Conservation (phyloP, 2,329 filamentous ascomycete genomes). For the Apiospora hydei region DNA sequence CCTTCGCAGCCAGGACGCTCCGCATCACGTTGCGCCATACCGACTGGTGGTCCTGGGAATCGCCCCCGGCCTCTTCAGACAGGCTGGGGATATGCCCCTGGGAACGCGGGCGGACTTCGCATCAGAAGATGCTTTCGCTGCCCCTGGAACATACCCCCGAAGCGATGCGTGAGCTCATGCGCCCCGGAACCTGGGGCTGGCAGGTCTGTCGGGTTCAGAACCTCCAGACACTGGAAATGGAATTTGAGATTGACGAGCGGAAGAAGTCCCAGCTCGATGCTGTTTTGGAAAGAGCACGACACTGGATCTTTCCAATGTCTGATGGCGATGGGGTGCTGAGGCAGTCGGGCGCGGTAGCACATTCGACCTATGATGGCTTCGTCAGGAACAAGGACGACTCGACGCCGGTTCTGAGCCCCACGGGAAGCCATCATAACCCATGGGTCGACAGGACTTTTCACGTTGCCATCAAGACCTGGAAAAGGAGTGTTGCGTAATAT, state of each 20-base stretch:
- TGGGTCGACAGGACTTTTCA: slow-evolving; percentile 11
- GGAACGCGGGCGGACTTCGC: slow-evolving; percentile 20
- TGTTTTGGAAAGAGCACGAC: slow-evolving; percentile 23
- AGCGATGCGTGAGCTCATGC: slow-evolving; percentile 17
- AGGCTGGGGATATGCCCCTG: slow-evolving; percentile 27
- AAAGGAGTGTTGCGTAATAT: not conserved
- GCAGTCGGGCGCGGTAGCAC: slow-evolving; percentile 19
- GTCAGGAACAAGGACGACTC: slow-evolving; percentile 25
- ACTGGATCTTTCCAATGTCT: slow-evolving; percentile 27
- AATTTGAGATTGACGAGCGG: slow-evolving; percentile 25
- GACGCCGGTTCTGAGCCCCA: slow-evolving; percentile 8
- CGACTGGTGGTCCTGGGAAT: slow-evolving; percentile 28
- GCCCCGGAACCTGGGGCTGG: slow-evolving; percentile 26
- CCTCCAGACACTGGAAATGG: slow-evolving; percentile 26
- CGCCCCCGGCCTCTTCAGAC: slow-evolving; percentile 23
- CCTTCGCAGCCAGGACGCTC: slow-evolving; percentile 15
- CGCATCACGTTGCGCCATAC: slow-evolving; percentile 25
- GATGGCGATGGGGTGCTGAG: slow-evolving; percentile 13
- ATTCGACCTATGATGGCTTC: slow-evolving; percentile 23
- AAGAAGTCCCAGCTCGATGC: slow-evolving; percentile 25
- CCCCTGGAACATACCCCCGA: slow-evolving; percentile 20
- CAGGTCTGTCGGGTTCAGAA: slow-evolving; percentile 23
- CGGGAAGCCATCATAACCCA: not conserved
- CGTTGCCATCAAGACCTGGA: slow-evolving; percentile 16
- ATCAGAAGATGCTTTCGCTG: slow-evolving; percentile 26